Conservation (phyloP, 179 eudicot species). For the Heliamphora pulchella region DNA sequence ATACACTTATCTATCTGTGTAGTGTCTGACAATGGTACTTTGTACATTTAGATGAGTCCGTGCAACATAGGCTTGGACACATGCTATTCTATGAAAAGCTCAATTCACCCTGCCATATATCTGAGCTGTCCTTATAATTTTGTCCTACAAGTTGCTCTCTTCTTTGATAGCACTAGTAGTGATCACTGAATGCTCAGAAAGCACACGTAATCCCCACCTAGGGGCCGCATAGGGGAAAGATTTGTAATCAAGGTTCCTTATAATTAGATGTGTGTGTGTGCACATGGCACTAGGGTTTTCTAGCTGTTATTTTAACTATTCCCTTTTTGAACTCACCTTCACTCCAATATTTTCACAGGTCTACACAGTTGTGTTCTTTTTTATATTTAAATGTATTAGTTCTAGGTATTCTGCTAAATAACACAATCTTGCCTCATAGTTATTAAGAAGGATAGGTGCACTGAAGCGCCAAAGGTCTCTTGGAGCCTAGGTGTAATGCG, state of each 20-base stretch:
- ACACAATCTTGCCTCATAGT: background rate
- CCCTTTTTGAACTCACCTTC: background rate
- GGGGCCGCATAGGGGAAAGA: background rate
- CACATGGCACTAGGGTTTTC: background rate
- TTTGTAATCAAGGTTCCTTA: background rate
- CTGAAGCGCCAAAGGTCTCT: too few species aligned
- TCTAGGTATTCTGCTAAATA: background rate
- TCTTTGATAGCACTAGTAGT: background rate
- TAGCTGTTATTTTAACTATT: background rate
- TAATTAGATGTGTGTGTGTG: background rate
- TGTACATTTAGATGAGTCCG: too few species aligned
- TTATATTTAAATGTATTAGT: background rate
- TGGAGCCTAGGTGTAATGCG: too few species aligned
- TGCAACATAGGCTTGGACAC: too few species aligned
- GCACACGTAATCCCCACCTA: background rate
- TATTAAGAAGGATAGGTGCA: background rate
- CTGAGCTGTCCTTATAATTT: background rate
- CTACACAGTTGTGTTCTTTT: background rate
- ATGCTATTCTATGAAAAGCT: background rate
- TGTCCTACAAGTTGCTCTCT: background rate
- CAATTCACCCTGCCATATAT: background rate
- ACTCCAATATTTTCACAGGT: background rate
- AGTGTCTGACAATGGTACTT: too few species aligned
- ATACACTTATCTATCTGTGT: too few species aligned
- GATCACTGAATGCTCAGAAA: background rate